A percentile compares a stretch with the other conserved stretches of the same genome.
These are phyloP conservation scores for Penicillium occitanis DNA, from an alignment of 2,329 filamentous ascomycete species.

Conservation along the genomic window DNA sequence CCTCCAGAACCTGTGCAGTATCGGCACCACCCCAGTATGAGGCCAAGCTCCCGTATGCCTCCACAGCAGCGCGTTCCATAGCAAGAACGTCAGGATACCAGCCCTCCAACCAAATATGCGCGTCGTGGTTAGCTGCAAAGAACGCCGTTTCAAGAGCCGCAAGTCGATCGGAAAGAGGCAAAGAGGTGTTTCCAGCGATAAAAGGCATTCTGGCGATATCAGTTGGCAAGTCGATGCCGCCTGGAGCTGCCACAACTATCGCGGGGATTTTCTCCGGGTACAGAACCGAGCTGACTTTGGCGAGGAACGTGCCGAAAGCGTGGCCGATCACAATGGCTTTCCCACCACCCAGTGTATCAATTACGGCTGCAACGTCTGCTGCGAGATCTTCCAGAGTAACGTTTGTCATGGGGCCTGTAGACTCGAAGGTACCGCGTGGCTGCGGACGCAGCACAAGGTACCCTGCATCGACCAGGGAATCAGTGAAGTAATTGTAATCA, in stretches of 20 bases:
- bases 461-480: background rate
- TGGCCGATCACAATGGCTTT: conserved; percentile 1
- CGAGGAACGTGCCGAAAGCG: conserved; percentile 4
- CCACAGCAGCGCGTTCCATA: background rate
- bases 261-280: conserved; percentile 9
- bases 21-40: conserved; percentile 3
- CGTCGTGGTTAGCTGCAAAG: background rate
- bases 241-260: conserved; percentile 7
- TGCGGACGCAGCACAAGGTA: conserved; percentile 6
- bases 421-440: conserved; percentile 2
- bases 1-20: background rate
- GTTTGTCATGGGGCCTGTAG: conserved; percentile 4
- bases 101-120: background rate
- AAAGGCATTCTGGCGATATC: background rate
- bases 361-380: conserved; percentile 4
- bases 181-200: conserved; percentile 3
- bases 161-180: background rate
- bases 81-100: conserved; percentile 1
- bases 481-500: conserved; percentile 6
- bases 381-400: background rate
- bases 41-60: conserved; percentile 5
- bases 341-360: background rate
- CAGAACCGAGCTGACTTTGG: background rate
- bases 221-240: background rate
- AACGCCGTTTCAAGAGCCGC: background rate